phyloP scores from a whole-genome alignment of 139 green algal species.

The Chlorella sp. region DNA sequence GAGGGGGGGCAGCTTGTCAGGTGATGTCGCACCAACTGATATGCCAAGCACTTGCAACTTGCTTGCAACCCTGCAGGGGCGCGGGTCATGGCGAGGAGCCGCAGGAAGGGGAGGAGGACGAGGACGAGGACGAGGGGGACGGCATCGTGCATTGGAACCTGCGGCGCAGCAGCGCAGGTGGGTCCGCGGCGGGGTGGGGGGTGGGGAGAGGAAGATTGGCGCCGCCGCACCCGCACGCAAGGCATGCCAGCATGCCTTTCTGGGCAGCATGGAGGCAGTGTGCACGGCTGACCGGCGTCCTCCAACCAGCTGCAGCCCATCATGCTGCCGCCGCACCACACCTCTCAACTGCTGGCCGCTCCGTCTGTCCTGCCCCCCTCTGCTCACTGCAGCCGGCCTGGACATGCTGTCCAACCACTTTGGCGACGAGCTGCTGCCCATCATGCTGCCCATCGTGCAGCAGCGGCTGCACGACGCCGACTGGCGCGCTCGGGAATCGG shows the following conservation, averaged over 20 bases:
- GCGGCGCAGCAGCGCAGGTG: slow-evolving; percentile 73
- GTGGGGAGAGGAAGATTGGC: too few relatives aligned
- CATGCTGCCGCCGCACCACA: too few relatives aligned
- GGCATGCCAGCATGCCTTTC: too few relatives aligned
- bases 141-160: slow-evolving; percentile 87
- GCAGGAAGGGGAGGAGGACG: slow-evolving; percentile 53
- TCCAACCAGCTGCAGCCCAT: too few relatives aligned
- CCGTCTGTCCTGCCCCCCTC: not conserved
- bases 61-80: not conserved
- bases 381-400: slow-evolving; percentile 80
- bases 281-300: too few relatives aligned
- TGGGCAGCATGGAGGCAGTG: too few relatives aligned
- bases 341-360: too few relatives aligned
- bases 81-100: slow-evolving; percentile 24
- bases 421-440: slow-evolving; percentile 89
- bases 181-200: too few relatives aligned
- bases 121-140: slow-evolving; percentile 65
- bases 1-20: too few relatives aligned
- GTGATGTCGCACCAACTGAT: too few relatives aligned
- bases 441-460: slow-evolving; percentile 93
- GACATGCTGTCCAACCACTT: slow-evolving; percentile 88
- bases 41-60: too few relatives aligned
- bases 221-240: too few relatives aligned
- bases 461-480: slow-evolving; percentile 59
- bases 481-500: slow-evolving; percentile 27